Percentiles rank a stretch among this genome's conserved stretches.
Conservation (phyloP, 2,329 filamentous ascomycete species). For the Curvularia hawaiiensis region DNA sequence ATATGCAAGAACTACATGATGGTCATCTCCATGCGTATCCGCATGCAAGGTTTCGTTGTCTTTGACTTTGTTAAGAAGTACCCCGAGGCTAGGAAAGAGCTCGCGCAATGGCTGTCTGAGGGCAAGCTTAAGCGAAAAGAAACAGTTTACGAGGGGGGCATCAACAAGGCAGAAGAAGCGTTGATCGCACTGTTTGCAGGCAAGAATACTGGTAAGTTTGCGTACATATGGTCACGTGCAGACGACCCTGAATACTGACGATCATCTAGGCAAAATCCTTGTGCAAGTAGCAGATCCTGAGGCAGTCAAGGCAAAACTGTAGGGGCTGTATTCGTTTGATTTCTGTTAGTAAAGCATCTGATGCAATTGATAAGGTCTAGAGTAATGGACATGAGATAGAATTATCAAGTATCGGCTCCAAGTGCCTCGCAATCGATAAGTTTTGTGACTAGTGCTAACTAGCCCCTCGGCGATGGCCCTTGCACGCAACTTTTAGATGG, state of each 20-base stretch:
- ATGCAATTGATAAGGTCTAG: background rate
- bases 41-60: slow-evolving; percentile 67
- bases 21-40: slow-evolving; percentile 51
- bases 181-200: slow-evolving; percentile 70
- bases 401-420: no score
- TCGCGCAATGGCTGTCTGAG: slow-evolving; percentile 70
- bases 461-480: slow-evolving; percentile 8
- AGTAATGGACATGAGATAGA: background rate
- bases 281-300: slow-evolving; percentile 47
- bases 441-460: slow-evolving; percentile 6
- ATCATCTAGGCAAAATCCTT: slow-evolving; percentile 61
- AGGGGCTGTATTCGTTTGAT: background rate
- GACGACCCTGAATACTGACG: slow-evolving; percentile 8
- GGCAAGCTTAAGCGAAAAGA: slow-evolving; percentile 74
- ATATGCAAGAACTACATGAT: slow-evolving; percentile 50
- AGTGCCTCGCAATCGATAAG: background rate
- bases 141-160: slow-evolving; percentile 71
- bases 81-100: slow-evolving; percentile 61
- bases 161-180: slow-evolving; percentile 66
- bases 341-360: background rate
- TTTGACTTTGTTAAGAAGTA: slow-evolving; percentile 69
- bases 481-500: slow-evolving; percentile 20
- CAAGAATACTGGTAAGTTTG: slow-evolving; percentile 68
- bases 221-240: background rate
- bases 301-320: slow-evolving; percentile 49